These are phyloP conservation scores for Sporisorium sorghi DNA, from an alignment of 1,284 basidiomycete genomes.

Conservation along the genomic window DNA sequence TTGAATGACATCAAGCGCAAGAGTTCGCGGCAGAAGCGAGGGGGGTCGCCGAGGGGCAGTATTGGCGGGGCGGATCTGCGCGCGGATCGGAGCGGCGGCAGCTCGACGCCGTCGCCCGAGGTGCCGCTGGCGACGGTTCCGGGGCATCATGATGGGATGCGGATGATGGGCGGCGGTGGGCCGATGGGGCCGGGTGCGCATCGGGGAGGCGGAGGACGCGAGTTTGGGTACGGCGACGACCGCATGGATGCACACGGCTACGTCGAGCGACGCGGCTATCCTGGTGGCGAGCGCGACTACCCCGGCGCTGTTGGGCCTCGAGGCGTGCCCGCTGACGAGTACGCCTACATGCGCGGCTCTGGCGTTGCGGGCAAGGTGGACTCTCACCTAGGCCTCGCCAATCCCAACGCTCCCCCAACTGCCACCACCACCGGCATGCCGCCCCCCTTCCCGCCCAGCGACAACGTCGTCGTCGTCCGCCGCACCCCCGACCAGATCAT, in stretches of 20 bases:
- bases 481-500: conserved; percentile 15
- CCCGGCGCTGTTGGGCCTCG: conserved; percentile 6
- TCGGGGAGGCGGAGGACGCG: conserved; percentile 19
- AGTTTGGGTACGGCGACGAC: conserved; percentile 35
- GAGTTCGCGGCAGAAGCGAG: conserved; percentile 60
- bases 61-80: conserved; percentile 36
- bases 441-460: conserved; percentile 3
- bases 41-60: conserved; percentile 39
- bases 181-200: conserved; percentile 21
- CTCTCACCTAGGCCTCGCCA: conserved; percentile 8
- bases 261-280: conserved; percentile 17
- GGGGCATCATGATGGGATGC: conserved; percentile 29
- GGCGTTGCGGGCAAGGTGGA: conserved; percentile 37
- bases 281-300: conserved; percentile 19
- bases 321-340: conserved; percentile 23
- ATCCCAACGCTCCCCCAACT: conserved; percentile 9
- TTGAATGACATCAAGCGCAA: conserved; percentile 87
- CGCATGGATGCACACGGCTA: conserved; percentile 35
- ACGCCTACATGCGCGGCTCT: conserved; percentile 41
- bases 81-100: conserved; percentile 46
- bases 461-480: conserved; percentile 13
- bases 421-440: conserved; percentile 13
- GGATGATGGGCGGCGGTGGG: conserved; percentile 22
- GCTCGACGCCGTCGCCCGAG: conserved; percentile 50
- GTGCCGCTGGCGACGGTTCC: conserved; percentile 44